phyloP scores from a whole-genome alignment of 2,329 filamentous ascomycete genomes.

The Colletotrichum sp. region DNA sequence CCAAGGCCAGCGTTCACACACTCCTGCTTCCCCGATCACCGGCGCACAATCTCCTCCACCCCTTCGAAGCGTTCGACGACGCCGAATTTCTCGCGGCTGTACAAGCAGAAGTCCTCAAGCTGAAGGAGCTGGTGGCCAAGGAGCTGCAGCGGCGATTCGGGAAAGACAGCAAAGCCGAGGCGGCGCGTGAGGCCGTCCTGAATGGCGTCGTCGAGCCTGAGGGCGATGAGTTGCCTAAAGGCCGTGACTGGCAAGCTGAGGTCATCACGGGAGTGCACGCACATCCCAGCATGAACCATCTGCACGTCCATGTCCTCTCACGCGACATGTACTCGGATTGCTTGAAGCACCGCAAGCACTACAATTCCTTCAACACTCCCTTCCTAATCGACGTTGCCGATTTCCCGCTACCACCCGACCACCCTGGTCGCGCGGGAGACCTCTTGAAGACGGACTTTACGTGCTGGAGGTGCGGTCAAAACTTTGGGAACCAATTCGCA shows the following conservation, averaged over 20 bases:
- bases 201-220: constrained; percentile 56
- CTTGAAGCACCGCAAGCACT: constrained; percentile 84
- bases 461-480: constrained; percentile 84
- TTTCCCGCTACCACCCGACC: constrained; percentile 72
- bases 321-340: constrained; percentile 76
- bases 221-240: constrained; percentile 61
- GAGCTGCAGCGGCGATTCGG: constrained; percentile 78
- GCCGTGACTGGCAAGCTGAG: constrained; percentile 79
- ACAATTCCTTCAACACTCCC: constrained; percentile 86
- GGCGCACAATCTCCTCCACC: constrained; percentile 67
- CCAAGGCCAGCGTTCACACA: constrained; percentile 84
- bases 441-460: constrained; percentile 64
- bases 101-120: constrained; percentile 61
- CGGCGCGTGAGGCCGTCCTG: constrained; percentile 69
- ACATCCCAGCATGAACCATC: constrained; percentile 87
- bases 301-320: constrained; percentile 89
- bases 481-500: constrained; percentile 77
- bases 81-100: constrained; percentile 70
- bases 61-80: constrained; percentile 79
- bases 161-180: constrained; percentile 65
- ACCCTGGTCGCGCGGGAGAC: constrained; percentile 62
- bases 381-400: constrained; percentile 83
- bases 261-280: constrained; percentile 84
- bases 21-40: constrained; percentile 83
- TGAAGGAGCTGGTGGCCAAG: constrained; percentile 70